phyloP scores from a whole-genome alignment of 495 filamentous ascomycete species.

The Penicillium subrubescens region DNA sequence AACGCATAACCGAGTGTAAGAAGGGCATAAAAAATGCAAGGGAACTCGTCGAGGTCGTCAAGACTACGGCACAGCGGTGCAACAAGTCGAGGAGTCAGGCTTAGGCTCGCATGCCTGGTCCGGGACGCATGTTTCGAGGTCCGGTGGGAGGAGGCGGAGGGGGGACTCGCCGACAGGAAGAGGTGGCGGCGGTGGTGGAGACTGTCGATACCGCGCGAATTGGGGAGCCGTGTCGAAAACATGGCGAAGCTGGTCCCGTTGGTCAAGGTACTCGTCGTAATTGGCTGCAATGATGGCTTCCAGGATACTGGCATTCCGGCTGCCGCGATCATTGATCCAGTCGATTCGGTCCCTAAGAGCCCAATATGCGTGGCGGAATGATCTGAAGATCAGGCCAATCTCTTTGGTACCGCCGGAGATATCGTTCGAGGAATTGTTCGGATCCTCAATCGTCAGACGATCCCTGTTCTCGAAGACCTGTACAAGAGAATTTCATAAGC shows the following conservation, averaged over 20 bases:
- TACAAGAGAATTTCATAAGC: neutral
- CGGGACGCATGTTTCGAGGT: constrained; percentile 16
- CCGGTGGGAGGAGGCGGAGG: constrained; percentile 21
- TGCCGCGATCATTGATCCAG: constrained; percentile 1
- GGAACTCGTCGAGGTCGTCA: constrained; percentile 15
- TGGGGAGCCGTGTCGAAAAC: constrained; percentile 46
- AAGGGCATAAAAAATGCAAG: neutral
- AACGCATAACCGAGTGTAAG: constrained; percentile 9
- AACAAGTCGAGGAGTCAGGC: neutral
- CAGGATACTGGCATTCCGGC: constrained; percentile 58
- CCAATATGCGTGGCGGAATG: constrained; percentile 65
- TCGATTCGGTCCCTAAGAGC: constrained; percentile 12
- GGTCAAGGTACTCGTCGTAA: constrained; percentile 67
- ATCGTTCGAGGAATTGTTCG: constrained; percentile 80
- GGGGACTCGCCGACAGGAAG: constrained; percentile 15
- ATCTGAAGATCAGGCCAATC: constrained; percentile 58
- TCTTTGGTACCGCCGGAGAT: constrained; percentile 79
- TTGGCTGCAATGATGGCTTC: constrained; percentile 67
- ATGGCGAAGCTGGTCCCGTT: constrained; percentile 55
- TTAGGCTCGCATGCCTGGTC: neutral
- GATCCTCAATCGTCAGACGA: constrained; percentile 80
- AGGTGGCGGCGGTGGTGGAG: constrained; percentile 36
- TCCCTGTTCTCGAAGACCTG: constrained; percentile 39
- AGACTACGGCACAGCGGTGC: neutral
- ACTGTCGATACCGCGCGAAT: constrained; percentile 38